Percentiles rank a stretch among this genome's conserved stretches.
These are phyloP conservation scores for Nemania sp. DNA, from an alignment of 2,329 filamentous ascomycete genomes.

Conservation along the genomic window DNA sequence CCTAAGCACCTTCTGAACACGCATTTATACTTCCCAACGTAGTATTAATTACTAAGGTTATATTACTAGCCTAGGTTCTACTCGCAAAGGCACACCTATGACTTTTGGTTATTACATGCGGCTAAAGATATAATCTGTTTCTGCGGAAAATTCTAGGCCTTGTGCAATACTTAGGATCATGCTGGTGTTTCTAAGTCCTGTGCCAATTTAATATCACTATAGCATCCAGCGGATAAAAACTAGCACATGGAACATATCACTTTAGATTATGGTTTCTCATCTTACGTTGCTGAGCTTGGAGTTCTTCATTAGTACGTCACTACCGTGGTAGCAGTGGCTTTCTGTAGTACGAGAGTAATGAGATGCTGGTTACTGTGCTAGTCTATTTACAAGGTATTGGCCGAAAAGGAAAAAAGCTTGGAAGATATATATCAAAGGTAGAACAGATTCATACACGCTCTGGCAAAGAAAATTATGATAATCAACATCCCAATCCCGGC, in stretches of 20 bases:
- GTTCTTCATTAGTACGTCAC: neutral
- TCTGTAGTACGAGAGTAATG: neutral
- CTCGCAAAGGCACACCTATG: no score
- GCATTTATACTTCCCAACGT: no score
- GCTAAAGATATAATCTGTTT: no score
- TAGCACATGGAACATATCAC: no score
- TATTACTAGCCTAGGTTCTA: no score
- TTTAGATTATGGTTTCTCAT: neutral
- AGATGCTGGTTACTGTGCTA: neutral
- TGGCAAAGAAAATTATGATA: constrained; percentile 17
- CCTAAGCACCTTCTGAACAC: no score
- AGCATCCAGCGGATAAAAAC: no score
- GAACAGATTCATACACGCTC: neutral
- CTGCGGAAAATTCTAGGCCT: no score
- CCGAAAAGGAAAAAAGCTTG: neutral
- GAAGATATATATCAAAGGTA: constrained; percentile 8
- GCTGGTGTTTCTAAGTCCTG: neutral
- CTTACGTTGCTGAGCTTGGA: neutral
- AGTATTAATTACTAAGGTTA: no score
- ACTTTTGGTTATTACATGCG: no score
- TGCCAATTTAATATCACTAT: no score
- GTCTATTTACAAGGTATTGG: neutral
- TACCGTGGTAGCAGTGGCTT: neutral
- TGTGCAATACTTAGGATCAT: no score
- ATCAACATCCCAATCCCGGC: constrained; percentile 18